Evolutionary conservation across 164 flowering plant species (phyloP).

Genomic region (Magnolia officinalis): DNA sequence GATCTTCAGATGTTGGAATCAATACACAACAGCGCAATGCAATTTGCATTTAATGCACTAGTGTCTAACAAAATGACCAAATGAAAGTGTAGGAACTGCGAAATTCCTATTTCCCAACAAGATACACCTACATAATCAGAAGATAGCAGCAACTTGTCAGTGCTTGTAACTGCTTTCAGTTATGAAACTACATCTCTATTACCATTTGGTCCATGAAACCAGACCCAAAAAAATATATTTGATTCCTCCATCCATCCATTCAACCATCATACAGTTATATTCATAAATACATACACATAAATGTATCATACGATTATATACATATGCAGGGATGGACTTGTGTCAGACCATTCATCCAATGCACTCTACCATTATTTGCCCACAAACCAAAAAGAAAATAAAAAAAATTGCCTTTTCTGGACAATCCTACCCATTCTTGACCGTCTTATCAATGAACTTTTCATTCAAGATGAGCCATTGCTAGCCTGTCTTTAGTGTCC

Average conservation of each 20-base stretch:
- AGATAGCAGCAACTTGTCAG: background rate
- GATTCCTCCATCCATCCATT: background rate
- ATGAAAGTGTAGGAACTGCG: too few relatives aligned
- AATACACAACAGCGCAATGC: too few relatives aligned
- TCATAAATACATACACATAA: background rate
- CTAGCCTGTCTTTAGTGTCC: too few relatives aligned
- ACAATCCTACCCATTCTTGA: too few relatives aligned
- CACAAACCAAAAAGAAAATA: too few relatives aligned
- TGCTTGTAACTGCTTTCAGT: background rate
- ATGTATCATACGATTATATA: background rate
- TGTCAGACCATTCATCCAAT: background rate
- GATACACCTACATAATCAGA: conserved; percentile 47
- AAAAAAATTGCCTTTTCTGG: too few relatives aligned
- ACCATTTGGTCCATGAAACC: background rate
- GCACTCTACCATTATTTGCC: background rate
- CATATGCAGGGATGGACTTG: background rate
- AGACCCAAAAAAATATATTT: background rate
- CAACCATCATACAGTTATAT: background rate
- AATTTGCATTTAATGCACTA: too few relatives aligned
- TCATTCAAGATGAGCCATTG: too few relatives aligned
- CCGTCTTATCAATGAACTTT: too few relatives aligned
- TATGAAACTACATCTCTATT: background rate
- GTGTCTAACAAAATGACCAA: too few relatives aligned
- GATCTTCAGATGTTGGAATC: too few relatives aligned
- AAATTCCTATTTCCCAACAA: conserved; percentile 11